Percentiles rank a stretch among this genome's conserved stretches.
phyloP scores from a whole-genome alignment of 176 grass and related monocot species.

The maize (Zea mays) region DNA sequence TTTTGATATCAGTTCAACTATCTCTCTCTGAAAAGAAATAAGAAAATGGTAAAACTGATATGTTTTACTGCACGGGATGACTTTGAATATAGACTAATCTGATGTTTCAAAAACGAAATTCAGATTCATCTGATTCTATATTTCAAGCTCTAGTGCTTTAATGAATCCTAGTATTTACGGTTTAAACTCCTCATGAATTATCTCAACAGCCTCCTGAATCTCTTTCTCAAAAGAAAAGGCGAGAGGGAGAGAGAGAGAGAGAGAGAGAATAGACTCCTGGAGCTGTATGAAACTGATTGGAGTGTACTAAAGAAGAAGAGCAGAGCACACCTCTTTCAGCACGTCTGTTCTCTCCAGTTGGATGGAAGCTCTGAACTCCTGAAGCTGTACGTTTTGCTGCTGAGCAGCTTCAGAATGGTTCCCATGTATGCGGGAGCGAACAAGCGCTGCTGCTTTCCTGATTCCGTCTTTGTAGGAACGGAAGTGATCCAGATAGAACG shows the following conservation, averaged over 20 bases:
- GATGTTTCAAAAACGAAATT: neutral
- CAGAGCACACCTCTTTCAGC: conserved; percentile 53
- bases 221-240: neutral
- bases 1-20: conserved; percentile 55
- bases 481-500: conserved; percentile 57
- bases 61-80: neutral
- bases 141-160: neutral
- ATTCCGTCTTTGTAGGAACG: conserved; percentile 50
- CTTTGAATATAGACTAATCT: neutral
- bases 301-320: neutral
- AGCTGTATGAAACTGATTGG: neutral
- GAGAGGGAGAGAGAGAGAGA: too few species aligned
- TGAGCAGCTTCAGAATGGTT: conserved; percentile 29
- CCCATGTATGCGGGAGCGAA: neutral
- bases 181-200: neutral
- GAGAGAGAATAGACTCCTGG: neutral
- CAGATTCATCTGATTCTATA: neutral
- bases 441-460: conserved; percentile 31
- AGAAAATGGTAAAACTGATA: neutral
- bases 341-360: conserved; percentile 58
- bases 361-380: conserved; percentile 54
- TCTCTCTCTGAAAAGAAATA: conserved; percentile 59
- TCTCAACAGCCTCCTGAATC: neutral
- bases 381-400: conserved; percentile 43
- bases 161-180: neutral